Evolutionary conservation across 2,329 filamentous ascomycete species (phyloP).

Genomic region (Penicillium thymicola): DNA sequence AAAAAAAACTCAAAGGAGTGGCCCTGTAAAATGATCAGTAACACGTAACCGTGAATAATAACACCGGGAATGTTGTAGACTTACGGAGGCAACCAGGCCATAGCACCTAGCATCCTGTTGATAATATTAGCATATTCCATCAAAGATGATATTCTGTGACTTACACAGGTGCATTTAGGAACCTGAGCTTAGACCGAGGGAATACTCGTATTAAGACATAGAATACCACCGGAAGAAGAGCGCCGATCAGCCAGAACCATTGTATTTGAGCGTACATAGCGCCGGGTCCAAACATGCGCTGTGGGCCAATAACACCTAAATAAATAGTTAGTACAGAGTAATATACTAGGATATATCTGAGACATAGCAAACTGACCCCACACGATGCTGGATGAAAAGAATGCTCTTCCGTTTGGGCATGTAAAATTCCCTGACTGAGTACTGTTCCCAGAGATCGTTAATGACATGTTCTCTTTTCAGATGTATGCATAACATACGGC

Average conservation of each 20-base stretch:
- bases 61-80: not conserved
- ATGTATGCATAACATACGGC: slow-evolving; percentile 21
- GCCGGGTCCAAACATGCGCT: slow-evolving; percentile 60
- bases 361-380: slow-evolving; percentile 52
- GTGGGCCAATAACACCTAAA: slow-evolving; percentile 63
- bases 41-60: slow-evolving; percentile 18
- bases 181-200: slow-evolving; percentile 59
- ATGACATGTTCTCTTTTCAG: slow-evolving; percentile 1
- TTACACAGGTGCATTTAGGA: slow-evolving; percentile 57
- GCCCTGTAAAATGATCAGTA: slow-evolving; percentile 38
- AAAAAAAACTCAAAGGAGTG: slow-evolving; percentile 63
- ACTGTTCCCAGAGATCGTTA: slow-evolving; percentile 2
- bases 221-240: slow-evolving; percentile 56
- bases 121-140: not conserved
- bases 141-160: not conserved
- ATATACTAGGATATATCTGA: slow-evolving; percentile 25
- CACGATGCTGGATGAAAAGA: slow-evolving; percentile 65
- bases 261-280: slow-evolving; percentile 61
- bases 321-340: slow-evolving; percentile 23
- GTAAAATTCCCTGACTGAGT: slow-evolving; percentile 53
- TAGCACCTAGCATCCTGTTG: slow-evolving; percentile 26
- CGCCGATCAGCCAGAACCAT: slow-evolving; percentile 67
- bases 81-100: slow-evolving; percentile 46
- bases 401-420: slow-evolving; percentile 53
- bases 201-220: slow-evolving; percentile 57